A percentile compares a stretch with the other conserved stretches of the same genome.
phyloP scores from a whole-genome alignment of 1,284 basidiomycete species.

The Ustilago sp. region DNA sequence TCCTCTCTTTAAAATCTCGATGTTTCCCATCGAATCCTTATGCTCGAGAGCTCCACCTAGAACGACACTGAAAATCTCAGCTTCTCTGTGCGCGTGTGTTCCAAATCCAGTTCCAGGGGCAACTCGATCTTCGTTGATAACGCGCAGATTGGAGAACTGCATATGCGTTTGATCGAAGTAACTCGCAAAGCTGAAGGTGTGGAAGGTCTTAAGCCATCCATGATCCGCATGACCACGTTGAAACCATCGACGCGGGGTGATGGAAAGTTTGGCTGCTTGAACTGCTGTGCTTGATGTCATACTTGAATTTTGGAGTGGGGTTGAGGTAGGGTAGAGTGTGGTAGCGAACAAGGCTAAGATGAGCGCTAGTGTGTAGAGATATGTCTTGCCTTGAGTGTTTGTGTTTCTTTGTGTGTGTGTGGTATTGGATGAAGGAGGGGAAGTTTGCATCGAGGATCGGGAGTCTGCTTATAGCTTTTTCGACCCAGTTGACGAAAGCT shows the following conservation, averaged over 20 bases:
- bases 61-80: slow-evolving; percentile 91
- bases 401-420: background rate
- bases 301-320: background rate
- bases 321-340: slow-evolving; percentile 5
- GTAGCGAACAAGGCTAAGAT: slow-evolving; percentile 1
- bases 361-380: background rate
- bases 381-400: background rate
- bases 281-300: slow-evolving; percentile 20
- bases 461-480: background rate
- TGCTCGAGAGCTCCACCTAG: slow-evolving; percentile 82
- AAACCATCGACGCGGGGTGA: slow-evolving; percentile 42
- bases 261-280: slow-evolving; percentile 30
- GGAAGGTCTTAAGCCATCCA: slow-evolving; percentile 80
- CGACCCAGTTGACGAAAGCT: background rate
- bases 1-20: slow-evolving; percentile 85
- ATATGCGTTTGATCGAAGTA: slow-evolving; percentile 77
- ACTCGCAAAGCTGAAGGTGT: slow-evolving; percentile 77
- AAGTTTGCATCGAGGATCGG: background rate
- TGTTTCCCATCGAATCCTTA: slow-evolving; percentile 84
- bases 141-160: slow-evolving; percentile 71
- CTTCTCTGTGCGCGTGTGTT: slow-evolving; percentile 78
- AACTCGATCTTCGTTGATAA: slow-evolving; percentile 91
- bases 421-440: background rate
- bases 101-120: slow-evolving; percentile 83
- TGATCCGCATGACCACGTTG: slow-evolving; percentile 74